A percentile compares a stretch with the other conserved stretches of the same genome.
Evolutionary conservation across 192 early-diverging fungal species (phyloP).

Genomic region (Mortierella antarctica): DNA sequence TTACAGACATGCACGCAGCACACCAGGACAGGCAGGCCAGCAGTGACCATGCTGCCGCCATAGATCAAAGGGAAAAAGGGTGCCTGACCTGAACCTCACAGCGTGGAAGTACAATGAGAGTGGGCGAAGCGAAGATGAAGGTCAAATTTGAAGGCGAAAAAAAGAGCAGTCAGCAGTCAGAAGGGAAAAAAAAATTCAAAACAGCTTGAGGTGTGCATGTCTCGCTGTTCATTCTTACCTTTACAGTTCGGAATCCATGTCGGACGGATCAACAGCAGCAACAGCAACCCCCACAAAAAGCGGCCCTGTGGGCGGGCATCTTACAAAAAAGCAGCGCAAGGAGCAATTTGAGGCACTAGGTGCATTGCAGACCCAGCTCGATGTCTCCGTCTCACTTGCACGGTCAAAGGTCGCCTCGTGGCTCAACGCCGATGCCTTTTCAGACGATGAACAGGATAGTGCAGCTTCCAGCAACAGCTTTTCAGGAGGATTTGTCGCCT

Average conservation of each 20-base stretch:
- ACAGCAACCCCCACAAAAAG: background rate
- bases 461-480: background rate
- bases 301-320: slow-evolving; percentile 20
- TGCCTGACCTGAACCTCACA: too few species aligned
- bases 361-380: slow-evolving; percentile 63
- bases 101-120: too few species aligned
- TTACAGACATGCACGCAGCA: too few species aligned
- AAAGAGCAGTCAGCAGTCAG: too few species aligned
- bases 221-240: background rate
- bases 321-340: slow-evolving; percentile 55
- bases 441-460: slow-evolving; percentile 51
- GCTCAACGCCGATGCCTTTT: slow-evolving; percentile 54
- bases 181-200: too few species aligned
- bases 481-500: slow-evolving; percentile 6
- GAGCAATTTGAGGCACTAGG: slow-evolving; percentile 55
- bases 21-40: too few species aligned
- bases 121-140: too few species aligned
- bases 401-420: slow-evolving; percentile 60
- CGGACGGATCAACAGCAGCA: slow-evolving; percentile 3
- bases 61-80: too few species aligned
- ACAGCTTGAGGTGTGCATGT: too few species aligned
- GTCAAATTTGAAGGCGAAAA: too few species aligned
- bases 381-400: slow-evolving; percentile 59
- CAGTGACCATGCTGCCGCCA: too few species aligned
- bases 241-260: background rate